These are phyloP conservation scores for Microsporum canis DNA, from an alignment of 2,329 filamentous ascomycete genomes.

Conservation along the genomic window DNA sequence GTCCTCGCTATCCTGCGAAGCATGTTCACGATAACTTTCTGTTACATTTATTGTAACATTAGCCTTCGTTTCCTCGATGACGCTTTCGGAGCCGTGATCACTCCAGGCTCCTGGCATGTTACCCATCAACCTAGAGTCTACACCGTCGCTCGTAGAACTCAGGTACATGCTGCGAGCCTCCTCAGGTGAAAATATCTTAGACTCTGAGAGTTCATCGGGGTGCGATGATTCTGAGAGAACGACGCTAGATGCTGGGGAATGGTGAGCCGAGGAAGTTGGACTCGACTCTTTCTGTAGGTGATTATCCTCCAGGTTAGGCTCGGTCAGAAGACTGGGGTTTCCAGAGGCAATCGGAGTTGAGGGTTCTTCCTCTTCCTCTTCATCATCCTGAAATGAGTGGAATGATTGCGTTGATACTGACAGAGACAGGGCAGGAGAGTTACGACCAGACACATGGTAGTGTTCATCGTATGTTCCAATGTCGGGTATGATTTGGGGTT, in stretches of 20 bases:
- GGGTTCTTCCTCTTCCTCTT: neutral
- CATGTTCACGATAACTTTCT: neutral
- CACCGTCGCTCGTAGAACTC: conserved; percentile 44
- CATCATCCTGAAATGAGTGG: neutral
- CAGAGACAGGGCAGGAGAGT: neutral
- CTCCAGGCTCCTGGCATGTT: conserved; percentile 36
- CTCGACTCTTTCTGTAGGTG: neutral
- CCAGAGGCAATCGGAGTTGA: neutral
- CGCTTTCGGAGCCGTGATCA: conserved; percentile 12
- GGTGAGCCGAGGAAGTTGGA: neutral
- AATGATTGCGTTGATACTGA: conserved; percentile 1
- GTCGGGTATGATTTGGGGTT: neutral
- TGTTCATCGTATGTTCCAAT: neutral
- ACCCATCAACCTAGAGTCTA: conserved; percentile 18
- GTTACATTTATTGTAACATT: neutral
- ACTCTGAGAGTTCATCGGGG: conserved; percentile 33
- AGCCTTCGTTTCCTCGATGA: neutral
- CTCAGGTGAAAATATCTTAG: conserved; percentile 38
- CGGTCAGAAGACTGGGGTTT: neutral
- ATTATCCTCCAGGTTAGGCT: neutral
- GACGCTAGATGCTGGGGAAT: neutral
- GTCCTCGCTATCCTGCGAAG: neutral
- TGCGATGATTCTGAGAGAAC: neutral
- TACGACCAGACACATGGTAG: neutral
- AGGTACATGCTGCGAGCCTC: conserved; percentile 43